Evolutionary conservation across 2,329 filamentous ascomycete species (phyloP).

Genomic region (Alternaria arborescens): DNA sequence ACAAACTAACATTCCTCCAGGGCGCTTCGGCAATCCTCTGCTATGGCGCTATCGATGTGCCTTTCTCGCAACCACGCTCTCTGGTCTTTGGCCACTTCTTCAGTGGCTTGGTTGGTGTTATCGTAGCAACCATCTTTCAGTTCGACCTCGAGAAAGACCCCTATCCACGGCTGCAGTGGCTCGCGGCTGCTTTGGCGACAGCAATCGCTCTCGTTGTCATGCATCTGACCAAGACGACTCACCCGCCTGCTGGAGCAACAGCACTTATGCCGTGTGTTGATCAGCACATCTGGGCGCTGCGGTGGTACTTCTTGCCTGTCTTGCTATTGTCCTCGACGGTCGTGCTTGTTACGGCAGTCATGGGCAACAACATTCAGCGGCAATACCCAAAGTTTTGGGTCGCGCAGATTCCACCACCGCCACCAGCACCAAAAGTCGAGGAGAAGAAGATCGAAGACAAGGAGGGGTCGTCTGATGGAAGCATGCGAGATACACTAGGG

Average conservation of each 20-base stretch:
- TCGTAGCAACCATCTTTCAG: constrained; percentile 55
- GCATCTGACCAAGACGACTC: constrained; percentile 57
- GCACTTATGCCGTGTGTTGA: constrained; percentile 55
- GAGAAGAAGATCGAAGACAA: constrained; percentile 14
- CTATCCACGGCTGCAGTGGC: constrained; percentile 50
- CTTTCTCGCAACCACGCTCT: constrained; percentile 57
- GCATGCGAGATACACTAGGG: constrained; percentile 20
- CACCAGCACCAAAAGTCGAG: constrained; percentile 25
- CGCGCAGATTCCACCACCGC: constrained; percentile 44
- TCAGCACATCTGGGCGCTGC: constrained; percentile 48
- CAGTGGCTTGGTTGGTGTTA: constrained; percentile 55
- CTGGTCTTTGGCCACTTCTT: constrained; percentile 57
- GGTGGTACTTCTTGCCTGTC: constrained; percentile 56
- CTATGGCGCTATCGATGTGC: constrained; percentile 57
- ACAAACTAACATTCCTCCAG: constrained; percentile 19
- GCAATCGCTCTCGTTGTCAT: constrained; percentile 56
- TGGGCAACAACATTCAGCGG: constrained; percentile 57
- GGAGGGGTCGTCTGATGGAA: constrained; percentile 21
- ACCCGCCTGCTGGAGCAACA: constrained; percentile 59
- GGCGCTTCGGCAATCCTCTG: constrained; percentile 58
- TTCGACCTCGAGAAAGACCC: constrained; percentile 43
- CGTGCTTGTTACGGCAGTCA: constrained; percentile 51
- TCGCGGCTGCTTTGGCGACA: constrained; percentile 54
- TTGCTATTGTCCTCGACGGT: constrained; percentile 53
- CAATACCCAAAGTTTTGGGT: constrained; percentile 59